Percentiles rank a stretch among this genome's conserved stretches.
phyloP scores from a whole-genome alignment of 495 filamentous ascomycete species.

The Penicillium maclennaniae region DNA sequence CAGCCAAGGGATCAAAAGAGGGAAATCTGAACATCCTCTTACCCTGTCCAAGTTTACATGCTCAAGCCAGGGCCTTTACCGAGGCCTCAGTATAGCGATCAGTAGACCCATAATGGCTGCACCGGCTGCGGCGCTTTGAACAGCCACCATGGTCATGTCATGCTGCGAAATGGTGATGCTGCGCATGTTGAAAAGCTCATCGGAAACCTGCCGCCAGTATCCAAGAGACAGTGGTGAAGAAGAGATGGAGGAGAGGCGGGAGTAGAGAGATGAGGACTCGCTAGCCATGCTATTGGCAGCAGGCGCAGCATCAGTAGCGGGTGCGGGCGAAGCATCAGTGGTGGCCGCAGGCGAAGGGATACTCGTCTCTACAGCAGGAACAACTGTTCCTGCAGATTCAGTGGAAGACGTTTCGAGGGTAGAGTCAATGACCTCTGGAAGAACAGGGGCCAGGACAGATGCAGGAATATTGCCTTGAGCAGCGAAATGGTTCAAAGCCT shows the following conservation, averaged over 20 bases:
- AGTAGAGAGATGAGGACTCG: constrained; percentile 20
- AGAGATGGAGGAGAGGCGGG: constrained; percentile 22
- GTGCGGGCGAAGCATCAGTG: background rate
- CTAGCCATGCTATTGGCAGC: constrained; percentile 8
- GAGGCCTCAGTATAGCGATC: constrained; percentile 53
- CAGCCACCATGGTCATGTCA: constrained; percentile 66
- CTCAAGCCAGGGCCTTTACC: constrained; percentile 23
- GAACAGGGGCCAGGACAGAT: background rate
- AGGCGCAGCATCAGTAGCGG: constrained; percentile 1
- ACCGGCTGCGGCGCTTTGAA: constrained; percentile 72
- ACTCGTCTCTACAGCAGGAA: background rate
- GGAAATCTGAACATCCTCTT: background rate
- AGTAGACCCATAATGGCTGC: constrained; percentile 59
- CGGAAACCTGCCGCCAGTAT: constrained; percentile 48
- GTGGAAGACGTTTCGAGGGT: constrained; percentile 7
- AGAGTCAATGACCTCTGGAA: constrained; percentile 14
- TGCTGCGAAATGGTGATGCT: constrained; percentile 63
- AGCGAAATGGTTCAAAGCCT: constrained; percentile 28
- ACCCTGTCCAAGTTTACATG: background rate
- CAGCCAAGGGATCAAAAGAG: background rate
- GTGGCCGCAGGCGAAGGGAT: constrained; percentile 3
- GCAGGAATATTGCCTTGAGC: constrained; percentile 20
- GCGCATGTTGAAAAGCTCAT: constrained; percentile 64
- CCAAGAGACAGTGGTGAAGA: constrained; percentile 25
- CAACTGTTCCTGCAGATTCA: constrained; percentile 1